Conservation (phyloP, 2,329 filamentous ascomycete genomes). For the Hypocreales sp. region DNA sequence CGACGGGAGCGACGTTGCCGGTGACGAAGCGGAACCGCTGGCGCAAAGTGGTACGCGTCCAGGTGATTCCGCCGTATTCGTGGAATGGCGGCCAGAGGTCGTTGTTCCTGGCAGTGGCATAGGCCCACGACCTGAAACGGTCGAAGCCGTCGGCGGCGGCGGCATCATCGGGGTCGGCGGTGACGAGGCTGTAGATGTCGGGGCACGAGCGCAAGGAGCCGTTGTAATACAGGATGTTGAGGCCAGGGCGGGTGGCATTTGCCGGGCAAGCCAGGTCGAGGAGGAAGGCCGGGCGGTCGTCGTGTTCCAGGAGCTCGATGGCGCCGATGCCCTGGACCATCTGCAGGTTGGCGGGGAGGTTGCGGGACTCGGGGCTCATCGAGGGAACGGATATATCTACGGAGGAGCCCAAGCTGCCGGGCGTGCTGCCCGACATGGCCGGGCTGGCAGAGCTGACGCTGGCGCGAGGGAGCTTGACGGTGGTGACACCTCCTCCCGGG, state of each 20-base stretch:
- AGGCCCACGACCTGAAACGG: constrained; percentile 55
- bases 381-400: constrained; percentile 35
- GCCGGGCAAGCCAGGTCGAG: constrained; percentile 47
- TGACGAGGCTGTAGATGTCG: constrained; percentile 40
- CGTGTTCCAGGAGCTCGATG: constrained; percentile 59
- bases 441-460: constrained; percentile 32
- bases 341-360: constrained; percentile 31
- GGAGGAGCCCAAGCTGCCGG: constrained; percentile 36
- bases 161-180: constrained; percentile 27
- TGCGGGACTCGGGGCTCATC: constrained; percentile 34
- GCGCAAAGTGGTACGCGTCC: constrained; percentile 56
- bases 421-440: constrained; percentile 31
- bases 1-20: constrained; percentile 24
- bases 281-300: constrained; percentile 62
- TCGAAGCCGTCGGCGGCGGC: constrained; percentile 32
- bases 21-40: constrained; percentile 55
- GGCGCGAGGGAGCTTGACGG: constrained; percentile 37
- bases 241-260: constrained; percentile 35
- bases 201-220: constrained; percentile 43
- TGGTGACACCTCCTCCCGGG: constrained; percentile 29
- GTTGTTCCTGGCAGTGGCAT: constrained; percentile 31
- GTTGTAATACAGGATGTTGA: constrained; percentile 56
- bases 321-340: constrained; percentile 50
- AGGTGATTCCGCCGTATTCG: constrained; percentile 47
- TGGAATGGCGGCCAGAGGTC: constrained; percentile 39